Percentiles rank a stretch among this genome's conserved stretches.
Conservation (phyloP, 768 basidiomycete species). For the Collybia sordida region DNA sequence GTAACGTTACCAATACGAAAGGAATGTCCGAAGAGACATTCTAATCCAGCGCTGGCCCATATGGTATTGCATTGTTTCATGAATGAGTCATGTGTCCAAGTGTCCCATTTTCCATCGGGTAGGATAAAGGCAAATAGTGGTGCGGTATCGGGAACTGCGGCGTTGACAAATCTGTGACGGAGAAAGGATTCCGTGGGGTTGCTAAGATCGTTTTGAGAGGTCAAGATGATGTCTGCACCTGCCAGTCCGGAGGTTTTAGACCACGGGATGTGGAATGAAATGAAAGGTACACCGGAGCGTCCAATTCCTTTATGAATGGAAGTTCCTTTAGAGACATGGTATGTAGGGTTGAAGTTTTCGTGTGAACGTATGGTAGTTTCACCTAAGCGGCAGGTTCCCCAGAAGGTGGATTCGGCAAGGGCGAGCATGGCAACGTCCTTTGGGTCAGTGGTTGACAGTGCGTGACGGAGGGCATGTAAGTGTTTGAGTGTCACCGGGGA, state of each 20-base stretch:
- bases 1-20: conserved; percentile 35
- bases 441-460: conserved; percentile 22
- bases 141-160: not conserved
- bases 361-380: conserved; percentile 20
- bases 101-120: not conserved
- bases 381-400: conserved; percentile 28
- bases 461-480: conserved; percentile 17
- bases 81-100: not conserved
- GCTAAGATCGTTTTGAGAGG: conserved; percentile 4
- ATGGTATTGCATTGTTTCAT: not conserved
- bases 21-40: conserved; percentile 22
- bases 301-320: not conserved
- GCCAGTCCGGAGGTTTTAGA: conserved; percentile 25
- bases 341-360: not conserved
- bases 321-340: not conserved
- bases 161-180: conserved; percentile 20
- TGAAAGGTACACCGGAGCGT: conserved; percentile 11
- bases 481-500: conserved; percentile 34
- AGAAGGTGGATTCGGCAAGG: conserved; percentile 31
- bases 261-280: conserved; percentile 28
- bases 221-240: conserved; percentile 12
- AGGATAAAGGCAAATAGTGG: conserved; percentile 14
- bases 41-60: conserved; percentile 9
- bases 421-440: conserved; percentile 36
- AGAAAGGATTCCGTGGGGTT: conserved; percentile 7